Percentiles rank a stretch among this genome's conserved stretches.
These are phyloP conservation scores for Pseudogymnoascus destructans DNA, from an alignment of 2,329 filamentous ascomycete species.

Conservation along the genomic window DNA sequence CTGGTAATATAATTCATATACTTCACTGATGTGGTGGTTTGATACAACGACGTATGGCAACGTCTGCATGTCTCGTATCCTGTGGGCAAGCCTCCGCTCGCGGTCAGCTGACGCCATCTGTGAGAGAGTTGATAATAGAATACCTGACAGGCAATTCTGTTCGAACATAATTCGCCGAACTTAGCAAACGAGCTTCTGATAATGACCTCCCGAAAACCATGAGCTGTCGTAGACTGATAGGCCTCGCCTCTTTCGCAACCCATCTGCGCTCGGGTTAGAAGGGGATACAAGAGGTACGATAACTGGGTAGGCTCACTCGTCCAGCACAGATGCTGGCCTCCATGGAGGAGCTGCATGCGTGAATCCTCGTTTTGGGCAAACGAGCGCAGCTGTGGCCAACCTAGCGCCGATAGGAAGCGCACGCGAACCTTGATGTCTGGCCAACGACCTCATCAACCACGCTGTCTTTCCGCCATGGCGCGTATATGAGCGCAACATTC, in stretches of 20 bases:
- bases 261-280: conserved; percentile 43
- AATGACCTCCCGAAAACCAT: conserved; percentile 94
- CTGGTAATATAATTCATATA: conserved; percentile 92
- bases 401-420: neutral
- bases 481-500: conserved; percentile 26
- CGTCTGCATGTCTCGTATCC: conserved; percentile 92
- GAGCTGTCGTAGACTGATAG: conserved; percentile 91
- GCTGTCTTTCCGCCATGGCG: conserved; percentile 23
- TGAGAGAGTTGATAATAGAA: neutral
- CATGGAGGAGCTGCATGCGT: conserved; percentile 32
- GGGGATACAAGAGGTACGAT: neutral
- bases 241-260: conserved; percentile 81
- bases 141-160: conserved; percentile 81
- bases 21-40: conserved; percentile 86
- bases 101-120: neutral
- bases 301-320: conserved; percentile 39
- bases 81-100: conserved; percentile 62
- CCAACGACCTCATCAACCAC: conserved; percentile 20
- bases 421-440: neutral
- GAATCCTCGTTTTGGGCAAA: conserved; percentile 7
- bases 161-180: conserved; percentile 94
- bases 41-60: conserved; percentile 90
- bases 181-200: conserved; percentile 77
- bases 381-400: neutral
- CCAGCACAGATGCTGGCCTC: conserved; percentile 50